Base-by-base conservation (phyloP, 106 monocot species). In the Phalaenopsis aphrodite region DNA sequence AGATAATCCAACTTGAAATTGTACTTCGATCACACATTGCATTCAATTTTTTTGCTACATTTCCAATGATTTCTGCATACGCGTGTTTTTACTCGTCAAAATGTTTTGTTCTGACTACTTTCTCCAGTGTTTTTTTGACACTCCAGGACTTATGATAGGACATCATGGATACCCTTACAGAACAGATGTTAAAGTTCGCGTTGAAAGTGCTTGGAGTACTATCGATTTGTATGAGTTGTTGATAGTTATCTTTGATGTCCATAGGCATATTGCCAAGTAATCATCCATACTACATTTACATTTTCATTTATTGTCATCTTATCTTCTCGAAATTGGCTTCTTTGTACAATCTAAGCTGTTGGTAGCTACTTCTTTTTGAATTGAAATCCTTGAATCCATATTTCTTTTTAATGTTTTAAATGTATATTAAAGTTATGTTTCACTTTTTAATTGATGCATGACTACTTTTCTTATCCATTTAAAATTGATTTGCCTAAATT, bases 181-280 rank as follows among this genome's bases (percentile, higher is more conserved):
- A 77, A 79, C 91, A 72, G 98, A 99, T 86, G 89, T 93, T 46
- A 91, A 78, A 87, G 82, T 88, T 83, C 98, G 94, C 77, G 94
- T 95, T 21, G 89, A 99, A 76, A 99, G 92, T 87, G 93, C 94
- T 56, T 99, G 94, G 94, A 91, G 86, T 78, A 84, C 88, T 55
- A 82, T 99, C 78, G 84, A 90, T 75, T 80, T 88, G 37, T 99
- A 99, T 88, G 98, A 99, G 91, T 57, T 95, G 38, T 77, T 99
- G 78, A 88, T 99, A 72, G 95, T 99, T 52, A 87, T 99, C 23
- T 94, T 95, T 87, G 99, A 99, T 87, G 95, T 90, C 45, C 85
- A 93, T 57, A 83, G 99, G 77, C 99, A 99, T 88, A 84, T 99
- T 76, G 88, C 86, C 41, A 79, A 76, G 98, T 99, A 94, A 87